Conservation (phyloP, 108 stramenopile genomes). For the Cyclostephanos tholiformis region DNA sequence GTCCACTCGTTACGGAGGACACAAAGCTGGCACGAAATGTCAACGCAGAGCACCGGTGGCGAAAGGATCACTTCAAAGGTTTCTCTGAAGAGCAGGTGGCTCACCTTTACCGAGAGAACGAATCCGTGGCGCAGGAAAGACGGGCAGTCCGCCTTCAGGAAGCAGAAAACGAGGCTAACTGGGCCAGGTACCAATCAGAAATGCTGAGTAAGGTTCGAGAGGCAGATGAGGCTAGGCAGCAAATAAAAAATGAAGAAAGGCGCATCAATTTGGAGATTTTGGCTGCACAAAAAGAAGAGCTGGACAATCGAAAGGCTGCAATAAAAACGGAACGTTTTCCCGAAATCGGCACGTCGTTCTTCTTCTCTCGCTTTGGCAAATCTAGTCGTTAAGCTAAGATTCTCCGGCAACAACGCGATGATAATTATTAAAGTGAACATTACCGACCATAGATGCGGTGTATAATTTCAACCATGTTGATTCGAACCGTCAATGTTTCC, state of each 20-base stretch:
- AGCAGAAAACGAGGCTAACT: conserved; percentile 23
- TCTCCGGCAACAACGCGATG: background rate
- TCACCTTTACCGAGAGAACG: conserved; percentile 39
- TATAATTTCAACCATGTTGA: no score
- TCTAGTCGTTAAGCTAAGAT: conserved; percentile 7
- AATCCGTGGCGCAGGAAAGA: conserved; percentile 35
- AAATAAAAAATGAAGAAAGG: conserved; percentile 18
- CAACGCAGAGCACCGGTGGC: conserved; percentile 23
- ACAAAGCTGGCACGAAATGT: conserved; percentile 18
- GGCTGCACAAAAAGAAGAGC: conserved; percentile 27
- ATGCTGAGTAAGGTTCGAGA: conserved; percentile 18
- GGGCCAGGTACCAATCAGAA: conserved; percentile 31
- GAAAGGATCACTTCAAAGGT: conserved; percentile 51
- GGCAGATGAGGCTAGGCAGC: conserved; percentile 15
- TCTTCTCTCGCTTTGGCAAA: conserved; percentile 30
- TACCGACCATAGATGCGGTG: no score
- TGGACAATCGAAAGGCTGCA: conserved; percentile 26
- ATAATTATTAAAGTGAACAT: background rate
- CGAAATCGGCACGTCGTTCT: conserved; percentile 37
- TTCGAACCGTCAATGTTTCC: no score
- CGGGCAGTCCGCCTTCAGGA: conserved; percentile 7
- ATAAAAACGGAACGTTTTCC: conserved; percentile 13
- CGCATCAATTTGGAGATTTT: conserved; percentile 17
- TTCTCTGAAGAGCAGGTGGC: conserved; percentile 29
- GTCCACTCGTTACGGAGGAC: conserved; percentile 37